Conservation (phyloP, 371 early-diverging fungal genomes). For the Rhizopus sp. region DNA sequence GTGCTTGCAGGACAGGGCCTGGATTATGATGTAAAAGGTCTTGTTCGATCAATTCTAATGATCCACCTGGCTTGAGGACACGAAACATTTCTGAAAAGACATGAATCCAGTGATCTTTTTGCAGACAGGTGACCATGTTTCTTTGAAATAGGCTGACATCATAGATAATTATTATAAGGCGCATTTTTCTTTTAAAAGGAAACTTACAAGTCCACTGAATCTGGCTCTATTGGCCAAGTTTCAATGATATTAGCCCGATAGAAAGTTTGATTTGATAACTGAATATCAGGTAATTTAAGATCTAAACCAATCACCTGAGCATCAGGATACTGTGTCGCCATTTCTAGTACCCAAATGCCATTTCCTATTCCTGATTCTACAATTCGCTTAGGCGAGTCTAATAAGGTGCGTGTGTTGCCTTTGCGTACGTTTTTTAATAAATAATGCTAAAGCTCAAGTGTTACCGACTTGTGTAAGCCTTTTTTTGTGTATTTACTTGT, state of each 20-base stretch:
- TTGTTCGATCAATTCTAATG: conserved; percentile 41
- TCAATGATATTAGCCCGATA: conserved; percentile 34
- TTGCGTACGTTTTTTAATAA: conserved; percentile 48
- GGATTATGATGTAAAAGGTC: conserved; percentile 45
- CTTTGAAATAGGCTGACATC: conserved; percentile 41
- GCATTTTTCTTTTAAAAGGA: background rate
- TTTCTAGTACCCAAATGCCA: conserved; percentile 65
- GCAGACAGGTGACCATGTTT: conserved; percentile 35
- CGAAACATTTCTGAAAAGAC: conserved; percentile 44
- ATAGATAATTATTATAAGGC: background rate
- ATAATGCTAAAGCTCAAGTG: conserved; percentile 33
- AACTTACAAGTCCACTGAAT: conserved; percentile 46
- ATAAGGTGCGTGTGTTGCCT: conserved; percentile 38
- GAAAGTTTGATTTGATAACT: conserved; percentile 32
- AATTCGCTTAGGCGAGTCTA: conserved; percentile 43
- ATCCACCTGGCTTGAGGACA: conserved; percentile 46
- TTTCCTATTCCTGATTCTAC: conserved; percentile 58
- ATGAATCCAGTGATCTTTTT: conserved; percentile 35
- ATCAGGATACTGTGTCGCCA: conserved; percentile 51
- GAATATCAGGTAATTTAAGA: conserved; percentile 43
- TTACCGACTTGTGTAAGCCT: background rate
- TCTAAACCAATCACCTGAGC: conserved; percentile 58
- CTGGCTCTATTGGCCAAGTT: conserved; percentile 38
- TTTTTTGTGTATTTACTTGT: conserved; percentile 31
- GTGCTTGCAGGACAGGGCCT: conserved; percentile 51